phyloP scores from a whole-genome alignment of 495 filamentous ascomycete species.

The Penicillium odoratum region DNA sequence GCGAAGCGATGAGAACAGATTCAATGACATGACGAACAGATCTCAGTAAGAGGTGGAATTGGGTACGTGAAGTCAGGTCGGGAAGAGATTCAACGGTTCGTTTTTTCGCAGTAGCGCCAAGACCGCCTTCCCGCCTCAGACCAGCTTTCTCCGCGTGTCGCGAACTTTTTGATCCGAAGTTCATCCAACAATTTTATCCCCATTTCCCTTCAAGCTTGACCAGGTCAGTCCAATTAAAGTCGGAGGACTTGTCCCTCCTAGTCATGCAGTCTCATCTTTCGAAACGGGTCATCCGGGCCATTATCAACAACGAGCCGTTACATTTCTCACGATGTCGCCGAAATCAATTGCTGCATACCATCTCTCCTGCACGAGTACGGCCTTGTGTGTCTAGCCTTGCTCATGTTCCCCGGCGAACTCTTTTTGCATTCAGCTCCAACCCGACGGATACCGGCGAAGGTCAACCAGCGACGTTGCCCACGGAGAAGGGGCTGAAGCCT shows the following conservation, averaged over 20 bases:
- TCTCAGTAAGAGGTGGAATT: conserved; percentile 8
- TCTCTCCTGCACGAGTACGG: conserved; percentile 31
- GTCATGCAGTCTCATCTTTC: conserved; percentile 84
- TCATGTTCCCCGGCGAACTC: conserved; percentile 30
- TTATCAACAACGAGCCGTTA: conserved; percentile 65
- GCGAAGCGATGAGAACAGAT: conserved; percentile 36
- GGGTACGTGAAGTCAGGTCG: not conserved
- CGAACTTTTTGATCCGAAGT: conserved; percentile 3
- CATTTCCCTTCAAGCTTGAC: not conserved
- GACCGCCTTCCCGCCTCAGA: conserved; percentile 26
- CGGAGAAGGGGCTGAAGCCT: conserved; percentile 43
- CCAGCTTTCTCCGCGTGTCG: conserved; percentile 24
- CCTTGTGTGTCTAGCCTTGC: conserved; percentile 13
- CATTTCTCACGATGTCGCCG: conserved; percentile 43
- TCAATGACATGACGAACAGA: conserved; percentile 31
- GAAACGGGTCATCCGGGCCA: conserved; percentile 67
- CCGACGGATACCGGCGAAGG: conserved; percentile 21
- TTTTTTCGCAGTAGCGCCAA: conserved; percentile 33
- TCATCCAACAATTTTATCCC: not conserved
- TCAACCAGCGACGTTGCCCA: conserved; percentile 30
- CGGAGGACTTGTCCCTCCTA: conserved; percentile 5
- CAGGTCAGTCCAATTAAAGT: not conserved
- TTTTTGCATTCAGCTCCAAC: conserved; percentile 38
- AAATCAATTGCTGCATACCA: conserved; percentile 35
- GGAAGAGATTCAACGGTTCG: conserved; percentile 17